Evolutionary conservation across 2,329 filamentous ascomycete genomes (phyloP).

Genomic region (Orbilia brochopaga): DNA sequence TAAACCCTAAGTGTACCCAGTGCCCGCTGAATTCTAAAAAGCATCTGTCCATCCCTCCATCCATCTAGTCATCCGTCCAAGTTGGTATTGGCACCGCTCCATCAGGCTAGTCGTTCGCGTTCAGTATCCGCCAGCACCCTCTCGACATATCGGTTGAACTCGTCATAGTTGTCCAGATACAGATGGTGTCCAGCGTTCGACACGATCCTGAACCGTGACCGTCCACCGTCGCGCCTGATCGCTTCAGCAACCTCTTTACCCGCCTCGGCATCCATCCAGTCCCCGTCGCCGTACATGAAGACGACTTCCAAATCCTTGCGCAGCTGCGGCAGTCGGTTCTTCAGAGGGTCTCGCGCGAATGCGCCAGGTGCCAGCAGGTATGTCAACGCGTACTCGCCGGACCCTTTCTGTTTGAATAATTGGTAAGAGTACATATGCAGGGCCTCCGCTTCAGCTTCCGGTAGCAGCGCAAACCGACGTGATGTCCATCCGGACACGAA

Average conservation of each 20-base stretch:
- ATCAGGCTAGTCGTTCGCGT: not conserved
- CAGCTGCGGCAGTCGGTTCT: constrained; percentile 83
- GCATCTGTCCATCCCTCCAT: too few species aligned
- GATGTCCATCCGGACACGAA: constrained; percentile 95
- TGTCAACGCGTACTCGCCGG: constrained; percentile 88
- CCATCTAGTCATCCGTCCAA: not conserved
- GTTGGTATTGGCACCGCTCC: too few species aligned
- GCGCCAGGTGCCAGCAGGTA: constrained; percentile 94
- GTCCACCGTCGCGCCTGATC: constrained; percentile 77
- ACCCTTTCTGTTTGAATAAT: constrained; percentile 88
- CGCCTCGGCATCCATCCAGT: constrained; percentile 97
- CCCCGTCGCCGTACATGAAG: constrained; percentile 95
- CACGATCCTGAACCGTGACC: constrained; percentile 81
- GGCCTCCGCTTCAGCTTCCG: constrained; percentile 76
- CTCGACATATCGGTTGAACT: constrained; percentile 71
- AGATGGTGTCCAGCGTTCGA: constrained; percentile 73
- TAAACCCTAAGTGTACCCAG: too few species aligned
- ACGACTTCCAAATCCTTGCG: constrained; percentile 77
- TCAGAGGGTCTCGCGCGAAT: constrained; percentile 84
- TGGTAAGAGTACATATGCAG: constrained; percentile 94
- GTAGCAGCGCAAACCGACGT: constrained; percentile 87
- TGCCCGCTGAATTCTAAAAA: too few species aligned
- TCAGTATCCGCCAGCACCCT: constrained; percentile 66
- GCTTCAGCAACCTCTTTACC: constrained; percentile 81
- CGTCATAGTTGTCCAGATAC: constrained; percentile 72